Evolutionary conservation across 2,329 filamentous ascomycete genomes (phyloP).

Genomic region (Rhexocercosporidium sp.): DNA sequence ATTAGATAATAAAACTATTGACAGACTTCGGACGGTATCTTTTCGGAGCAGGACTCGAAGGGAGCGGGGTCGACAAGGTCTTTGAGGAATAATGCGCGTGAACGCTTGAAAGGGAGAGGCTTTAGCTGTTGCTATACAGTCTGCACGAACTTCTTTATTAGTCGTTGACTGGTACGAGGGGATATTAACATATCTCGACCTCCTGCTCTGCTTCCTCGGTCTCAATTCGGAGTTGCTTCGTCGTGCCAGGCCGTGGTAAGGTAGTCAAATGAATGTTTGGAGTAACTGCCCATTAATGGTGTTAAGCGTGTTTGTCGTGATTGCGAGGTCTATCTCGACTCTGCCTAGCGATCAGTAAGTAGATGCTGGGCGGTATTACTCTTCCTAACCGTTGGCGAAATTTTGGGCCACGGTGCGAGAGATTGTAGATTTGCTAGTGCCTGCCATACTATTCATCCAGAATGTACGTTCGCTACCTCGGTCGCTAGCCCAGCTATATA

Average conservation of each 20-base stretch:
- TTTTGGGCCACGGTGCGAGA: too few relatives aligned
- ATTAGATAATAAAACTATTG: conserved; percentile 35
- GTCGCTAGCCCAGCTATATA: too few relatives aligned
- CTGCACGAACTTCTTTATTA: conserved; percentile 29
- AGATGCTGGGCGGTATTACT: too few relatives aligned
- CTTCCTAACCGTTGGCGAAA: too few relatives aligned
- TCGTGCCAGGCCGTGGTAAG: conserved; percentile 26
- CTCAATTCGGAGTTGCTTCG: conserved; percentile 25
- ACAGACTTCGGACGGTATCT: conserved; percentile 35
- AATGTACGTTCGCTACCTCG: too few relatives aligned
- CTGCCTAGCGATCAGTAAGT: too few relatives aligned
- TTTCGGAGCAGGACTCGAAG: conserved; percentile 29
- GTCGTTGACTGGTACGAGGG: conserved; percentile 28
- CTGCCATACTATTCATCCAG: too few relatives aligned
- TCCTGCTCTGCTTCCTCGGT: conserved; percentile 25
- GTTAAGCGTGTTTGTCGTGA: too few relatives aligned
- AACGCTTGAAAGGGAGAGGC: conserved; percentile 32
- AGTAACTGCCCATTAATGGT: too few relatives aligned
- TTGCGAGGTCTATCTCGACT: too few relatives aligned
- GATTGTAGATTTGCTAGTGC: too few relatives aligned
- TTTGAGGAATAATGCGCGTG: conserved; percentile 34
- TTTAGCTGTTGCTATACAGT: conserved; percentile 35
- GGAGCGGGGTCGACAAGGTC: conserved; percentile 26
- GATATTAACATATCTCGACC: conserved; percentile 27
- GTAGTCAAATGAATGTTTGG: too few relatives aligned